Evolutionary conservation across 257 asterid genomes (phyloP), one percentile per base, ranked within the genome.

Genomic region (Ajuga chamaepitys): DNA sequence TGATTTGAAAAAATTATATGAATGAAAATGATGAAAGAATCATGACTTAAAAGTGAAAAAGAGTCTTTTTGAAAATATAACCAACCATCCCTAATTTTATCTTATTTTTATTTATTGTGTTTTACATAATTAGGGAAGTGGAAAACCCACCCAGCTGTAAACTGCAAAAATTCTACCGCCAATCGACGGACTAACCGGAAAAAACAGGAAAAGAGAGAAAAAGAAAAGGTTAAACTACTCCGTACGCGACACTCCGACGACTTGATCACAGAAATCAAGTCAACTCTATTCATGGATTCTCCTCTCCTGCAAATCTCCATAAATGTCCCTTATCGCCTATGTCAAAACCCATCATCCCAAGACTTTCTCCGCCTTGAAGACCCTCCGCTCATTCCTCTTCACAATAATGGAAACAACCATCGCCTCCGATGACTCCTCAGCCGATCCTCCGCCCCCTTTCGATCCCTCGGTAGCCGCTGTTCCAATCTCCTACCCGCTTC

Each of bases 401-500:
- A 21, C 58, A 30, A 9, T 41, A 10, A 82, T 82, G 81, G 80
- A 74, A 14, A 48, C 38, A 17, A 25, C 35, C 21, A 0, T 45
- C 45, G 58, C 20, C 68, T 41, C 22, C 9, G 47, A 24, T 32
- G 75, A n/a, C 8, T 44, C 81, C 57, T 5, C 71, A 16, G 45
- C 62, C 34, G 78, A 73, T 22, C 64, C 75, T 42, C 76, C 77
- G 45, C 89, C 93, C 44, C 94, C 87, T 22, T 93, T 93, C 58
- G 79, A 89, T 70, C 96, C 96, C 0, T 73, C 48, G 3, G 24
- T 38, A 7, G 97, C 99, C 7, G 81, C 87, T 7, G 28, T 69
- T 64, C 99, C 97, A 0, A 20, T 93, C 25, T 87, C 99, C 1
- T 87, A 89, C 77, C 96, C 99, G 5, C 78, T 93, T 62, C 80